phyloP scores from a whole-genome alignment of 2,329 filamentous ascomycete genomes.

The Aspergillus intermedius region DNA sequence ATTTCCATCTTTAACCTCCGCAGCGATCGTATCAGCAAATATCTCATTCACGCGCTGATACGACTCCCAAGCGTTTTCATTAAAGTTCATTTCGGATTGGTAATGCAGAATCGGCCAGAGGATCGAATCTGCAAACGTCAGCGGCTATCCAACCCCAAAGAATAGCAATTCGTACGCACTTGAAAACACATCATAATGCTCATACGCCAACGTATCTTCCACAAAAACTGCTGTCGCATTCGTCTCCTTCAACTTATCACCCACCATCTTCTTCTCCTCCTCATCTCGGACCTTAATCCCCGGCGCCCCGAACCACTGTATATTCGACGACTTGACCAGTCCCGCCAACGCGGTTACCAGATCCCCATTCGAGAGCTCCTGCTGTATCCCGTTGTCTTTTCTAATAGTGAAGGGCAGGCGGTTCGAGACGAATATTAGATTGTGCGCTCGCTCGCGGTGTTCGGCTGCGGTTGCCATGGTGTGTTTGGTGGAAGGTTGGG shows the following conservation, averaged over 20 bases:
- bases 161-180: slow-evolving; percentile 50
- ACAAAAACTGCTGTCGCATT: slow-evolving; percentile 78
- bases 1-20: slow-evolving; percentile 78
- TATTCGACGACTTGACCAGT: slow-evolving; percentile 74
- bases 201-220: slow-evolving; percentile 74
- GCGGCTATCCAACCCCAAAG: neutral
- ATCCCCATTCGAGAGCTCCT: slow-evolving; percentile 83
- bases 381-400: slow-evolving; percentile 71
- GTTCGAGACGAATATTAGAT: too few relatives aligned
- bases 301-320: slow-evolving; percentile 92
- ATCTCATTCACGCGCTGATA: slow-evolving; percentile 83
- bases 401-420: slow-evolving; percentile 47
- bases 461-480: too few relatives aligned
- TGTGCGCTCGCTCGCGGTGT: too few relatives aligned
- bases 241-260: slow-evolving; percentile 66
- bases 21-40: slow-evolving; percentile 74
- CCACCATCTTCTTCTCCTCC: slow-evolving; percentile 59
- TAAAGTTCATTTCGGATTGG: slow-evolving; percentile 86
- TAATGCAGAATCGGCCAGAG: slow-evolving; percentile 94
- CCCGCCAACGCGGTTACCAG: slow-evolving; percentile 81
- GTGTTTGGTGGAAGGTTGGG: too few relatives aligned
- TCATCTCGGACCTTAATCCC: slow-evolving; percentile 74
- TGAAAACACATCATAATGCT: slow-evolving; percentile 90
- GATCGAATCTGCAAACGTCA: slow-evolving; percentile 64
- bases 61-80: slow-evolving; percentile 77